Evolutionary conservation across 352 stramenopile genomes (phyloP).

Genomic region (Pythium aristosporum): DNA sequence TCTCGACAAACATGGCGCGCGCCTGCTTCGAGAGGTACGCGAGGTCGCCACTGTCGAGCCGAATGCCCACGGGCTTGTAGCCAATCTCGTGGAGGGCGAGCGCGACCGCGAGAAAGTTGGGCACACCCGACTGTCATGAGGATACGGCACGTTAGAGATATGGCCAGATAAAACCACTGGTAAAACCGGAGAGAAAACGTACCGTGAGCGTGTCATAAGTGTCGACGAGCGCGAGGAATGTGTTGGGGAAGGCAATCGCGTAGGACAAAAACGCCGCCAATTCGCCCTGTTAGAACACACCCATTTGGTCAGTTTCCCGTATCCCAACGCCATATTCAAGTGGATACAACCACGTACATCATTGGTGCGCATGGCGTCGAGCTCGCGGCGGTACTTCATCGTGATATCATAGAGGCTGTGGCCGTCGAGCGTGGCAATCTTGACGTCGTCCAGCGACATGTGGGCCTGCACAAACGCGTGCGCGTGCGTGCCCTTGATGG

Average conservation of each 20-base stretch:
- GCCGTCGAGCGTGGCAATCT: slow-evolving; percentile 55
- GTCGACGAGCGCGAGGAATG: slow-evolving; percentile 97
- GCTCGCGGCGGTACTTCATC: slow-evolving; percentile 75
- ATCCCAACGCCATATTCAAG: neutral
- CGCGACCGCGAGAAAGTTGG: slow-evolving; percentile 97
- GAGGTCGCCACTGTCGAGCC: slow-evolving; percentile 98
- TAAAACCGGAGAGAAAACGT: slow-evolving; percentile 4
- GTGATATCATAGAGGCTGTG: slow-evolving; percentile 83
- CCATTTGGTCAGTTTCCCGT: neutral
- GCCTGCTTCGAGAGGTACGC: slow-evolving; percentile 93
- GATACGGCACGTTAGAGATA: slow-evolving; percentile 7
- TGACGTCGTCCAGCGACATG: slow-evolving; percentile 91
- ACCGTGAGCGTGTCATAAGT: slow-evolving; percentile 97
- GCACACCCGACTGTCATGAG: slow-evolving; percentile 80
- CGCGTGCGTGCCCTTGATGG: slow-evolving; percentile 96
- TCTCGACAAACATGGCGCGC: slow-evolving; percentile 58
- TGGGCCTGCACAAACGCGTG: slow-evolving; percentile 98
- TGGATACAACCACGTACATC: slow-evolving; percentile 45
- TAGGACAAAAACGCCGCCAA: slow-evolving; percentile 99
- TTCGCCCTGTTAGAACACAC: slow-evolving; percentile 81
- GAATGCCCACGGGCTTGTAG: slow-evolving; percentile 91
- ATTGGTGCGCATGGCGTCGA: slow-evolving; percentile 75
- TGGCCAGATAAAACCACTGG: neutral
- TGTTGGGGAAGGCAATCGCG: slow-evolving; percentile 95
- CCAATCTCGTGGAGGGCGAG: slow-evolving; percentile 92